Evolutionary conservation across 2,329 filamentous ascomycete species (phyloP).

Genomic region (Akanthomyces lecanii): DNA sequence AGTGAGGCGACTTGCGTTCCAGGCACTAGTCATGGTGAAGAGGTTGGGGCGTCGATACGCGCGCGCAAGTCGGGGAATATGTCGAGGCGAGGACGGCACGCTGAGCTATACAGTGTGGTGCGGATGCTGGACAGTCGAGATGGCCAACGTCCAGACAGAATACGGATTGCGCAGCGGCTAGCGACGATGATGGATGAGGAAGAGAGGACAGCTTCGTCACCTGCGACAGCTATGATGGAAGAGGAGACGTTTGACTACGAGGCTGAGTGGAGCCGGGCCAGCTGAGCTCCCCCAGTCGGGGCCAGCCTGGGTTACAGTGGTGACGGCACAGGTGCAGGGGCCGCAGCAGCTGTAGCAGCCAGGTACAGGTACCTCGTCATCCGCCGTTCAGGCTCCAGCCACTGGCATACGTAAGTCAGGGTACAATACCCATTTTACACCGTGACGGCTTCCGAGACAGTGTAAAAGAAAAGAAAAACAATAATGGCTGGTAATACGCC

Average conservation of each 20-base stretch:
- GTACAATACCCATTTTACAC: constrained; percentile 1
- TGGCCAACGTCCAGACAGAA: background rate
- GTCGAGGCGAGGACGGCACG: constrained; percentile 6
- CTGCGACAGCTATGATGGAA: constrained; percentile 11
- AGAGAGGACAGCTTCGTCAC: background rate
- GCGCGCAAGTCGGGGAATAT: background rate
- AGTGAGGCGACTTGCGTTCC: constrained; percentile 34
- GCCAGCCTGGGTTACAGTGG: background rate
- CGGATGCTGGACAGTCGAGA: background rate
- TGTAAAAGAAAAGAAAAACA: background rate
- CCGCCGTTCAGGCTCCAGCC: background rate
- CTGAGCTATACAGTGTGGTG: background rate
- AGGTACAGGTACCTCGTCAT: background rate
- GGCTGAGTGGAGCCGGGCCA: constrained; percentile 8
- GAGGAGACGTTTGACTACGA: constrained; percentile 9
- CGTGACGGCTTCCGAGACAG: background rate
- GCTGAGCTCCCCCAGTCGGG: background rate
- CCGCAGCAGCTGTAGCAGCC: background rate
- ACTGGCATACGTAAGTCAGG: background rate
- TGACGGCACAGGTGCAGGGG: constrained; percentile 1
- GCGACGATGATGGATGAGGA: background rate
- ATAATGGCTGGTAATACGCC: too few species aligned
- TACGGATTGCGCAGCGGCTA: background rate
- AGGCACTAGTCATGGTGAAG: constrained; percentile 34
- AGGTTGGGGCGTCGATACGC: constrained; percentile 1